Conservation (phyloP, 2,329 filamentous ascomycete species). For the Aspergillus udagawae region DNA sequence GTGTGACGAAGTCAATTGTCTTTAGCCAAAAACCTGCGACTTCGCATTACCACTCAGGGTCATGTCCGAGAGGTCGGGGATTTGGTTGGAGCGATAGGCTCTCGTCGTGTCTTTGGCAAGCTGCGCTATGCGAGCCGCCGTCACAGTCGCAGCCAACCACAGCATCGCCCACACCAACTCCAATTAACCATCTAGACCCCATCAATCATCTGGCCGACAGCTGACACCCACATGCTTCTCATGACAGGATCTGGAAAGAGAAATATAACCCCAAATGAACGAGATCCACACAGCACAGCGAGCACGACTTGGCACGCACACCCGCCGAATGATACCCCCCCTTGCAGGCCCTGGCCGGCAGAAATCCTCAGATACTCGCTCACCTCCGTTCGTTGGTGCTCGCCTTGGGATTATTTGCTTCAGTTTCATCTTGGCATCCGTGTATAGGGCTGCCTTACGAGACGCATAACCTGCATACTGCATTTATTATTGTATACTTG, state of each 20-base stretch:
- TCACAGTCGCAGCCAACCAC: conserved; percentile 18
- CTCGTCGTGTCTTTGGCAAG: conserved; percentile 9
- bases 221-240: conserved; percentile 14
- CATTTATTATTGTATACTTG: neutral
- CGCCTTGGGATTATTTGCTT: neutral
- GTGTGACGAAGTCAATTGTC: neutral
- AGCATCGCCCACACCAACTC: conserved; percentile 3
- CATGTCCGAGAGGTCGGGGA: conserved; percentile 9
- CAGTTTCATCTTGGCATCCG: neutral
- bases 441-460: neutral
- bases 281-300: too few species aligned
- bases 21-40: conserved; percentile 2
- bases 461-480: neutral
- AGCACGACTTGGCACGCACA: neutral
- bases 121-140: conserved; percentile 13
- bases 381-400: too few species aligned
- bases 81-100: conserved; percentile 19
- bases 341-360: neutral
- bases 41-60: conserved; percentile 10
- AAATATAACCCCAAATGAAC: conserved; percentile 66
- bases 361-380: too few species aligned
- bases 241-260: conserved; percentile 89
- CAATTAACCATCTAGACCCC: neutral
- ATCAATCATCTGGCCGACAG: conserved; percentile 17
- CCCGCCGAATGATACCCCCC: neutral